phyloP scores from a whole-genome alignment of 1,284 basidiomycete genomes.

The Gomphus bonarii region DNA sequence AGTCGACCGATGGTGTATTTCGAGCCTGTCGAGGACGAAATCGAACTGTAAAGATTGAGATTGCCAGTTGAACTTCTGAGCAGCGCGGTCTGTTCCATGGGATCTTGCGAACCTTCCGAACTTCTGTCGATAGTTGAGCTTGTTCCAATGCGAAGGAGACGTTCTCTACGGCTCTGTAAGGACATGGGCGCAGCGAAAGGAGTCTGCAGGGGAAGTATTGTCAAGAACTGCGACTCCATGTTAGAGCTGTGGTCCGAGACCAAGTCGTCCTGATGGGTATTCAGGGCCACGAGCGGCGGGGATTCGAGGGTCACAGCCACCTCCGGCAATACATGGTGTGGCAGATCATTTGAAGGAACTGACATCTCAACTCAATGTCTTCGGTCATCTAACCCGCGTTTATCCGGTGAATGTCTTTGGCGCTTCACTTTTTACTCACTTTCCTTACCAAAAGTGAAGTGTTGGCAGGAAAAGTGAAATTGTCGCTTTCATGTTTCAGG shows the following conservation, averaged over 20 bases:
- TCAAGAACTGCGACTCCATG: background rate
- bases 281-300: too few relatives aligned
- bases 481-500: too few relatives aligned
- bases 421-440: too few relatives aligned
- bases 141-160: constrained; percentile 2
- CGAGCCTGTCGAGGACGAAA: background rate
- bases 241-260: background rate
- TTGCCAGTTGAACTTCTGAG: background rate
- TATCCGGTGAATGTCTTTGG: too few relatives aligned
- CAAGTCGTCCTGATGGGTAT: background rate
- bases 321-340: too few relatives aligned
- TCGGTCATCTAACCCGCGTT: too few relatives aligned
- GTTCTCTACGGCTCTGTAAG: constrained; percentile 2
- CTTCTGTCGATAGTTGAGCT: background rate
- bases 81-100: background rate
- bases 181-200: background rate
- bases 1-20: background rate
- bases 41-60: background rate
- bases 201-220: background rate
- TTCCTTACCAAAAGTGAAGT: too few relatives aligned
- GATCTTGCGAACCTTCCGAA: background rate
- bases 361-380: too few relatives aligned
- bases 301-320: too few relatives aligned
- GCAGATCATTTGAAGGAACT: too few relatives aligned
- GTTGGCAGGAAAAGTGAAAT: too few relatives aligned